phyloP scores from a whole-genome alignment of 75 land plant species.

The Picea sitchensis region DNA sequence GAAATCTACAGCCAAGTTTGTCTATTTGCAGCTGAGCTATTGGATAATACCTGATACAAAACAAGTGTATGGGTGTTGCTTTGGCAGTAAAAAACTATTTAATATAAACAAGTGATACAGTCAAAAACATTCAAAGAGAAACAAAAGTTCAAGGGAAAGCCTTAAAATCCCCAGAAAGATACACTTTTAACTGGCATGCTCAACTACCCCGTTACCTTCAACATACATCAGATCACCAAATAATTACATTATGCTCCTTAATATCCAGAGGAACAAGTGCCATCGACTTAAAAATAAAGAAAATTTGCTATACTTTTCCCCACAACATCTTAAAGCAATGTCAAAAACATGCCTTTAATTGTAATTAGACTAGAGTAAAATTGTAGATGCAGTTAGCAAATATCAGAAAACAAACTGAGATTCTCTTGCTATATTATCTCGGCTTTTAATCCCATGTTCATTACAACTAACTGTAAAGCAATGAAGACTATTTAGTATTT shows the following conservation, averaged over 20 bases:
- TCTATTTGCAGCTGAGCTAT: too few species aligned
- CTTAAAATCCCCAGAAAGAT: too few species aligned
- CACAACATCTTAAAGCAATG: neutral
- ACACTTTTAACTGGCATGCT: too few species aligned
- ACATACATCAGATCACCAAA: too few species aligned
- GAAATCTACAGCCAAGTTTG: neutral
- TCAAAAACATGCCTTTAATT: neutral
- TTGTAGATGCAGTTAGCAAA: neutral
- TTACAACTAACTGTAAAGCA: neutral
- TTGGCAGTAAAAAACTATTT: too few species aligned
- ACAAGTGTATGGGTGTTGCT: too few species aligned
- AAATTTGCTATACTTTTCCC: neutral
- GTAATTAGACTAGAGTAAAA: neutral
- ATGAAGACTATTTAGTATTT: neutral
- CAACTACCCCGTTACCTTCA: too few species aligned
- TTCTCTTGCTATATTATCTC: neutral
- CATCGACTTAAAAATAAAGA: neutral
- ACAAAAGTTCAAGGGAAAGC: too few species aligned
- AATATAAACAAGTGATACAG: too few species aligned
- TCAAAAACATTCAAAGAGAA: too few species aligned
- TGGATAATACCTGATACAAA: too few species aligned
- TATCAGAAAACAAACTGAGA: neutral
- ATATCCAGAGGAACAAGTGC: neutral
- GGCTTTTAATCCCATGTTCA: neutral
- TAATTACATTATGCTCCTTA: too few species aligned